These are phyloP conservation scores for Rhodotorula toruloides DNA, from an alignment of 768 basidiomycete species.

Conservation along the genomic window DNA sequence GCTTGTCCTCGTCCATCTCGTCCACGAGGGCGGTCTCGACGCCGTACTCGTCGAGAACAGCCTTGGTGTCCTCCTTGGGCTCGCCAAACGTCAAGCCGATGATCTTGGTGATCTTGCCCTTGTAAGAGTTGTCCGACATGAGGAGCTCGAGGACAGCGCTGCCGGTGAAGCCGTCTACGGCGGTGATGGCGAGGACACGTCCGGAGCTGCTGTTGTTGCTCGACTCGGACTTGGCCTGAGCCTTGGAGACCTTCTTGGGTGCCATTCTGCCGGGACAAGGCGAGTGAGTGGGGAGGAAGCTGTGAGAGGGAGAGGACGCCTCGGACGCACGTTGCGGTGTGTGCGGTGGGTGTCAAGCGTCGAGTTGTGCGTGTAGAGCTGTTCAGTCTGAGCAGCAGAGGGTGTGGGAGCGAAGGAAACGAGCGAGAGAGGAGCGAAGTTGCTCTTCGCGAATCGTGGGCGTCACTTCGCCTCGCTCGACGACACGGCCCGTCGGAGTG, in stretches of 20 bases:
- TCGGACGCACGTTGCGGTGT: too few species aligned
- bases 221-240: neutral
- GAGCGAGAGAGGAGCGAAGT: too few species aligned
- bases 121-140: neutral
- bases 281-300: too few species aligned
- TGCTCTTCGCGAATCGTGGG: too few species aligned
- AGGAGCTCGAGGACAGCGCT: slow-evolving; percentile 2
- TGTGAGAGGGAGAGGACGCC: too few species aligned
- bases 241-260: neutral
- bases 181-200: neutral
- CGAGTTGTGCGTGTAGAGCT: too few species aligned
- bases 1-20: neutral
- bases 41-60: neutral
- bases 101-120: slow-evolving; percentile 7
- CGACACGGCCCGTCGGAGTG: too few species aligned
- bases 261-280: neutral
- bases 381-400: too few species aligned
- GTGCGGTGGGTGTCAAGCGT: too few species aligned
- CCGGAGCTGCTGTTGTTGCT: neutral
- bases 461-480: neutral
- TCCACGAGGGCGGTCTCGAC: slow-evolving; percentile 4
- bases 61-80: neutral
- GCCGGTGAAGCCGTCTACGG: slow-evolving; percentile 9
- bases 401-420: too few species aligned
- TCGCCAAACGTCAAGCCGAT: slow-evolving; percentile 15